A percentile compares a stretch with the other conserved stretches of the same genome.
Conservation (phyloP, 2,329 filamentous ascomycete genomes). For the Botrytis sinoallii region DNA sequence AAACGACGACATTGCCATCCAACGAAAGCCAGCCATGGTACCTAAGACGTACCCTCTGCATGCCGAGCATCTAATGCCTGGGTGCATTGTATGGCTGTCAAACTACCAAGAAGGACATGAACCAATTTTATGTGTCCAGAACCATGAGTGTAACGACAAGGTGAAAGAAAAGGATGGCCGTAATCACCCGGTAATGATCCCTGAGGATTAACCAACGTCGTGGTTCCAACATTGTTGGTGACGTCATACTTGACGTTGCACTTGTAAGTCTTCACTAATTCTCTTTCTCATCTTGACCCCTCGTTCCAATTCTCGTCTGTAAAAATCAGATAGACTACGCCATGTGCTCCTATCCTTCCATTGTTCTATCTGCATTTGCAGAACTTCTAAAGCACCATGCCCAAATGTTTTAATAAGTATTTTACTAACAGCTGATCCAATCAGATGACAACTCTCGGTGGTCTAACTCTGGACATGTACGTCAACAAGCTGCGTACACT, state of each 20-base stretch:
- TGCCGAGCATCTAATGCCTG: conserved; percentile 8
- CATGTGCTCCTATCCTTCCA: background rate
- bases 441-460: background rate
- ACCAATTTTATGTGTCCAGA: conserved; percentile 18
- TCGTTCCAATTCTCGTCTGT: background rate
- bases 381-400: no score
- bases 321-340: background rate
- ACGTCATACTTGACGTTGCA: conserved; percentile 24
- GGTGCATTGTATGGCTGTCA: conserved; percentile 25
- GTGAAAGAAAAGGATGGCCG: conserved; percentile 21
- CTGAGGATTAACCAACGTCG: conserved; percentile 18
- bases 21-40: background rate
- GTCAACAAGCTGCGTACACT: background rate
- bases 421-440: background rate
- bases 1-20: background rate
- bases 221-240: conserved; percentile 17
- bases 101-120: background rate
- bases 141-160: conserved; percentile 1
- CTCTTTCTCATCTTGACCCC: background rate
- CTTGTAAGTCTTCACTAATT: conserved; percentile 16
- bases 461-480: background rate
- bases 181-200: conserved; percentile 23
- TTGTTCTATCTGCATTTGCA: background rate
- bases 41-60: background rate
- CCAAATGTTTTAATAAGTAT: no score